Conservation (phyloP, 176 grass and related monocot genomes). For the Dactylis glomerata region DNA sequence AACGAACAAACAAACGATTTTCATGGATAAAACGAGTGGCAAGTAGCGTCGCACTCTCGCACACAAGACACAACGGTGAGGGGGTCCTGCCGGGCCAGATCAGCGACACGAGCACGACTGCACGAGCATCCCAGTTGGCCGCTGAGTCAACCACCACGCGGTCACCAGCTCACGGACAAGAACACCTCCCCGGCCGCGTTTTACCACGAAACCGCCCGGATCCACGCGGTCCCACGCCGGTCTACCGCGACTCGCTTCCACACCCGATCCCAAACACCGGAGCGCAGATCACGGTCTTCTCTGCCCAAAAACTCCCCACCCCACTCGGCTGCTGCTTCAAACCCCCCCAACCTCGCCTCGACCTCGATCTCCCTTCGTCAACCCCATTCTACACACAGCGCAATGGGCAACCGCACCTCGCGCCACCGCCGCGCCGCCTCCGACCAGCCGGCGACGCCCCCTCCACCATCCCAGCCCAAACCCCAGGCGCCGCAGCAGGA, state of each 20-base stretch:
- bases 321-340: not conserved
- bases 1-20: too few relatives aligned
- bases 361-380: conserved; percentile 8
- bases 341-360: not conserved
- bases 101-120: not conserved
- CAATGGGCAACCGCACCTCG: conserved; percentile 84
- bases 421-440: conserved; percentile 44
- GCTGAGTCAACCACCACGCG: not conserved
- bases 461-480: conserved; percentile 1
- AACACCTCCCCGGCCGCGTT: not conserved
- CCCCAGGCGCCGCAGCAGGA: not conserved
- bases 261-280: not conserved
- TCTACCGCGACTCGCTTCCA: not conserved
- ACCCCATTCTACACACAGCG: not conserved
- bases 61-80: not conserved
- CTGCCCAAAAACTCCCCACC: not conserved
- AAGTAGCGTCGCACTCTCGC: not conserved
- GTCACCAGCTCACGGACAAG: not conserved
- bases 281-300: not conserved
- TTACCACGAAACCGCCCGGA: not conserved
- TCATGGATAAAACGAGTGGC: too few relatives aligned
- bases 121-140: not conserved
- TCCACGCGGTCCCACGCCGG: not conserved
- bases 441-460: conserved; percentile 21
- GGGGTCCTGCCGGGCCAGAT: not conserved